These are phyloP conservation scores for Cordyceps farinosa DNA, from an alignment of 2,329 filamentous ascomycete genomes.

Conservation along the genomic window DNA sequence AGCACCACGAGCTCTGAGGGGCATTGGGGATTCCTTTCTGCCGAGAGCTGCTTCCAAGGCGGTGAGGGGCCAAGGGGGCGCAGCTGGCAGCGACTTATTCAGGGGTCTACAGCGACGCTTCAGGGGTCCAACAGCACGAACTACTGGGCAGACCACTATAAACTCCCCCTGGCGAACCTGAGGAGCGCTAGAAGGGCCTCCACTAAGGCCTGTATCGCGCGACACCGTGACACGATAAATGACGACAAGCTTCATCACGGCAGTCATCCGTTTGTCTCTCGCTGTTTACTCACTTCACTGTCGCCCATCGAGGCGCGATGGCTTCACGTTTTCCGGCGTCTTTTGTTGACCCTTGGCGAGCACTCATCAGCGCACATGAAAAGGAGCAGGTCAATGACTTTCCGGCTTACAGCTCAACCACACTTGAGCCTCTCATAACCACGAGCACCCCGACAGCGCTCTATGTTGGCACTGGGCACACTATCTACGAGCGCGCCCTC, in stretches of 20 bases:
- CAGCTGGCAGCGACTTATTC: neutral
- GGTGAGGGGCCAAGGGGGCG: neutral
- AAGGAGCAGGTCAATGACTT: conserved; percentile 40
- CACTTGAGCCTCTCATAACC: conserved; percentile 46
- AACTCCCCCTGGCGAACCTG: neutral
- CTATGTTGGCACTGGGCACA: conserved; percentile 55
- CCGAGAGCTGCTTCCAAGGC: neutral
- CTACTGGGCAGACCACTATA: neutral
- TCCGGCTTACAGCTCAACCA: conserved; percentile 44
- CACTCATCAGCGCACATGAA: conserved; percentile 30
- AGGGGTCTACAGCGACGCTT: neutral
- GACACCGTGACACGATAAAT: neutral
- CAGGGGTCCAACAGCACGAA: neutral
- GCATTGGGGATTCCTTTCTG: conserved; percentile 9
- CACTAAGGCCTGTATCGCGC: neutral
- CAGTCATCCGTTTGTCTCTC: neutral
- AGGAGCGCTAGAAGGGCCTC: neutral
- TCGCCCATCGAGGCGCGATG: neutral
- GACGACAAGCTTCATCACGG: neutral
- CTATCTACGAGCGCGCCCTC: conserved; percentile 52
- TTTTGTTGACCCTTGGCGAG: conserved; percentile 38
- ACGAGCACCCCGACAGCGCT: conserved; percentile 47
- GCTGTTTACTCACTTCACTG: neutral
- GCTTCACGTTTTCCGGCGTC: conserved; percentile 32
- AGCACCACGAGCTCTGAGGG: conserved; percentile 7